Conservation (phyloP, 805 yeast species). For the Sungouiozyma ichnusensis region DNA sequence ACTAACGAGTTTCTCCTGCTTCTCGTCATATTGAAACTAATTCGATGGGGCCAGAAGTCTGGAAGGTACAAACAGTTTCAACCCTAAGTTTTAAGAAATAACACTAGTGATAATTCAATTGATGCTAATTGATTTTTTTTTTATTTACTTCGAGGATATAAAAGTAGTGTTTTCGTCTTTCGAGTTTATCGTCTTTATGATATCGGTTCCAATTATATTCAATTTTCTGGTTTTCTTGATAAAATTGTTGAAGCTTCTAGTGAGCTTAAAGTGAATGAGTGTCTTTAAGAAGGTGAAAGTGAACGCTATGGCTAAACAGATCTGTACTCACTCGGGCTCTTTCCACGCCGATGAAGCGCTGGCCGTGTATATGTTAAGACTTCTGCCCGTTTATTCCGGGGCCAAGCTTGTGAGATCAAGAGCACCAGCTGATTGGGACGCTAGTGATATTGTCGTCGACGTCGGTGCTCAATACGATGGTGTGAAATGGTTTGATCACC, state of each 20-base stretch:
- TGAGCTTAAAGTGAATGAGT: too few relatives aligned
- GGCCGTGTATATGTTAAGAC: constrained; percentile 77
- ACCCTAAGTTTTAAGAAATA: too few relatives aligned
- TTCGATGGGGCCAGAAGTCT: neutral
- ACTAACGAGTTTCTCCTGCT: constrained; percentile 54
- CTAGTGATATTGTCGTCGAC: constrained; percentile 86
- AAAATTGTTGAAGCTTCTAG: too few relatives aligned
- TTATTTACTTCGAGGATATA: too few relatives aligned
- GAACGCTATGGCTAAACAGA: constrained; percentile 32
- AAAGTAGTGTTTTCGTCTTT: too few relatives aligned
- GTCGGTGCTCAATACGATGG: constrained; percentile 80
- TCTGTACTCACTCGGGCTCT: constrained; percentile 86
- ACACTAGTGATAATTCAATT: too few relatives aligned
- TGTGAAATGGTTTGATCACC: constrained; percentile 84
- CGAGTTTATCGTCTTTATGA: too few relatives aligned
- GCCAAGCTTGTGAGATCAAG: constrained; percentile 76
- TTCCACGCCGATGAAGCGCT: constrained; percentile 96
- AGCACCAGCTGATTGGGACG: constrained; percentile 71
- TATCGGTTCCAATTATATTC: too few relatives aligned
- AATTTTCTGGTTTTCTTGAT: too few relatives aligned
- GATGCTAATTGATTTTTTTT: too few relatives aligned
- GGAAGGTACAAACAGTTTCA: too few relatives aligned
- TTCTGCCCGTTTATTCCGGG: constrained; percentile 55
- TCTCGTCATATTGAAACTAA: constrained; percentile 19
- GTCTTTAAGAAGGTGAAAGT: constrained; percentile 10